phyloP scores from a whole-genome alignment of 1,139 yeast genomes.

The Blastobotrys indianensis region DNA sequence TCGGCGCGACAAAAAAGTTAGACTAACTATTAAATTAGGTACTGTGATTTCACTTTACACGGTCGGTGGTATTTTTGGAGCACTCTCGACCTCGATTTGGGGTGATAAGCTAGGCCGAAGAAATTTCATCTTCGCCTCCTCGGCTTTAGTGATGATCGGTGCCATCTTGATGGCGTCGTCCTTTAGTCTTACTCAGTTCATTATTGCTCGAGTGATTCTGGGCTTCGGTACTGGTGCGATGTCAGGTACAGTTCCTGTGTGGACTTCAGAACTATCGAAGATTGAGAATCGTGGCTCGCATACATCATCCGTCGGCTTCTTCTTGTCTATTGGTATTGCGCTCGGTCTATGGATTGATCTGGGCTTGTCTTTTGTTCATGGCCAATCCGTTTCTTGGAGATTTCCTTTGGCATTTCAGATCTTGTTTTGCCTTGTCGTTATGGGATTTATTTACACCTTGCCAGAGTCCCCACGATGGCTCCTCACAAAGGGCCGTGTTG shows the following conservation, averaged over 20 bases:
- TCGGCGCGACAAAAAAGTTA: neutral
- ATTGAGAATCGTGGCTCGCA: conserved; percentile 67
- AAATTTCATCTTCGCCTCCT: conserved; percentile 53
- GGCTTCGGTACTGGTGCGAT: conserved; percentile 80
- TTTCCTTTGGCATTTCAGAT: conserved; percentile 37
- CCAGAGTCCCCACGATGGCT: conserved; percentile 51
- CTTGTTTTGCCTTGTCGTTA: conserved; percentile 16
- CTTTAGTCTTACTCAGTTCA: conserved; percentile 56
- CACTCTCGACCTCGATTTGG: conserved; percentile 50
- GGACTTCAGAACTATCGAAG: conserved; percentile 72
- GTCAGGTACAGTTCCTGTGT: conserved; percentile 75
- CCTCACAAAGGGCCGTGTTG: conserved; percentile 35
- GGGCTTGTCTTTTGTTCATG: conserved; percentile 37
- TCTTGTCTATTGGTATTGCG: conserved; percentile 63
- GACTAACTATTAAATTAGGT: conserved; percentile 1
- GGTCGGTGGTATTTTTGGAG: conserved; percentile 69
- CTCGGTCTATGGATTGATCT: conserved; percentile 67
- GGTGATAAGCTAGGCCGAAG: conserved; percentile 68
- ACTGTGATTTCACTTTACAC: conserved; percentile 47
- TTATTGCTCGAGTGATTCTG: conserved; percentile 66
- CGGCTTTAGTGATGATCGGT: conserved; percentile 56
- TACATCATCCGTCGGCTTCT: conserved; percentile 64
- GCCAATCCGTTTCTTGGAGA: conserved; percentile 49
- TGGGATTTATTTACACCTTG: conserved; percentile 22
- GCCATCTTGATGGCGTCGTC: conserved; percentile 56